Base-by-base conservation (phyloP, 306 rosid species). In the Purshia tridentata region DNA sequence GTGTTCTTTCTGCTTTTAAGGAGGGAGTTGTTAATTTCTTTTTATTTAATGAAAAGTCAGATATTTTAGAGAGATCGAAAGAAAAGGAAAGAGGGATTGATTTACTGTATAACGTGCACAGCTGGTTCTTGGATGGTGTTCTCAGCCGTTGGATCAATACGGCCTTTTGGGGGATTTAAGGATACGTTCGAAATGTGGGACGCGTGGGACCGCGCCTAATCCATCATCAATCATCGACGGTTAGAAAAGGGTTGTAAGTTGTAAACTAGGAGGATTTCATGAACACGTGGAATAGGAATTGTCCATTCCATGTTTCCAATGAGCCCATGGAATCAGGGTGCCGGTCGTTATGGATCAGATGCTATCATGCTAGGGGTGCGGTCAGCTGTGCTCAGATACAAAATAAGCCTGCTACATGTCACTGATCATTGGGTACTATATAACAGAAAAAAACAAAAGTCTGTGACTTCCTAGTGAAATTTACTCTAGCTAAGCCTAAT, bases 111-210 rank as follows among this genome's bases (percentile, higher is more conserved):
- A 65, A 80, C 80, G 69, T 47, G 77, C 73, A 78, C 81, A 76
- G 84, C 87, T 88, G 90, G 80, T 72, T 60, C 45, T 70, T 8
- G 12, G 74, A 74, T 6, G 8, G 58, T 29, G 48, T 63, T 84
- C 69, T 47, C 22, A 48, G 73, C 87, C 96, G 91, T 81, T 62
- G 48, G 98, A 90, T 92, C n/a, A 15, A 69, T 81, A 63, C 57
- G 6, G 58, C 22, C 65, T 79, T 82, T 72, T 59, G 65, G n/a
- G 9, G 62, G 52, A 51, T 66, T 66, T 13, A 10, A 47, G 69
- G 81, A 45, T 76, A 85, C 88, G 88, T 85, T 77, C 46, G 18
- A 69, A 10, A 44, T 14, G 48, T 9, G 67, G 53, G 65, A 16
- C 4, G 46, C 63, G 45, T 59, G 80, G 72, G 35, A 71, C 76